Conservation (phyloP, 2,329 filamentous ascomycete genomes). For the Aspergillus novoparasiticus region DNA sequence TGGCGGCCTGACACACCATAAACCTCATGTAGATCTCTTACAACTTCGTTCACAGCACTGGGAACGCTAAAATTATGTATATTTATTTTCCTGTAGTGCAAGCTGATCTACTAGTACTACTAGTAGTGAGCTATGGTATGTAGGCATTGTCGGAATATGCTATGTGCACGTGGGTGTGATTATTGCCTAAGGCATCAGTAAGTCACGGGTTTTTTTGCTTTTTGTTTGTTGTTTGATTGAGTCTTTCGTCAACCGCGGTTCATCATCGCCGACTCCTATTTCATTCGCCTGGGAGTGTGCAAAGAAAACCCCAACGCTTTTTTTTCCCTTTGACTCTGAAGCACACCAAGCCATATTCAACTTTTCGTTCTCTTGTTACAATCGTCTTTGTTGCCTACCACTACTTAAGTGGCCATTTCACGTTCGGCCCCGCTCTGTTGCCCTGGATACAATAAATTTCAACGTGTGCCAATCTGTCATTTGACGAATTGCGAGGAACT, state of each 20-base stretch:
- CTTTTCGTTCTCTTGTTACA: not conserved
- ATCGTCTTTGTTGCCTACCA: not conserved
- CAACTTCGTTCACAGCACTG: not conserved
- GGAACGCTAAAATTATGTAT: not conserved
- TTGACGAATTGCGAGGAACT: conserved; percentile 18
- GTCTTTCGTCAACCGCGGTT: not conserved
- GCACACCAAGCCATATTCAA: not conserved
- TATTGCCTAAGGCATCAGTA: not conserved
- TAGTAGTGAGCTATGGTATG: too few relatives aligned
- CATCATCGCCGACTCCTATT: not conserved
- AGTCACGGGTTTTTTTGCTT: not conserved
- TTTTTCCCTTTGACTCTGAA: not conserved
- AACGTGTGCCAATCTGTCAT: conserved; percentile 15
- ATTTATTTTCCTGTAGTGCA: too few relatives aligned
- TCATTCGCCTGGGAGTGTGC: not conserved
- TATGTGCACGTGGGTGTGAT: too few relatives aligned
- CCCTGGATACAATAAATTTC: conserved; percentile 38
- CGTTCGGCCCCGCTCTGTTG: conserved; percentile 34
- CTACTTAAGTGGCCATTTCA: not conserved
- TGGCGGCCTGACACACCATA: not conserved
- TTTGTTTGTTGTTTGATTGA: not conserved
- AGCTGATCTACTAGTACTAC: too few relatives aligned
- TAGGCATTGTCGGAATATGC: too few relatives aligned
- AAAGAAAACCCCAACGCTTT: not conserved
- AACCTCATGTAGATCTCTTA: too few relatives aligned